Base-by-base conservation (phyloP, 805 yeast species). In the Spathaspora sp. region DNA sequence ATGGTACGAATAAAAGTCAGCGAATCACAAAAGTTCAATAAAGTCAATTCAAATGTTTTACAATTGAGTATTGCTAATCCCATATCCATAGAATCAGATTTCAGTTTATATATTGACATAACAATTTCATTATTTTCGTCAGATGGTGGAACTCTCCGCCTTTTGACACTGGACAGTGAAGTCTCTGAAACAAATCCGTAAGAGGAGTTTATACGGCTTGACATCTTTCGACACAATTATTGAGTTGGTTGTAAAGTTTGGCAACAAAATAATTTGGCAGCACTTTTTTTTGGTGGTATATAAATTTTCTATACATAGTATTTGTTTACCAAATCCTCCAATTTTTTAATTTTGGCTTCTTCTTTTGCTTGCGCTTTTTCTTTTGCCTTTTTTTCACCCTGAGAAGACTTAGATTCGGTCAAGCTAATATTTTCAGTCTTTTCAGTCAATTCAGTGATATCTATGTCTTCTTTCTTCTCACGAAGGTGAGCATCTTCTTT, bases 361-460 rank as follows among this genome's bases (percentile, higher is more conserved):
- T 46, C 23, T 29, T 31, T 39, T 11, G 38, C 42, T 29, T 45
- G 40, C 12, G 48, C 53, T 14, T 47, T 32, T 16, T 52, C 51
- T 14, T 57, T 58, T 20, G 40, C 50, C 17, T 46, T 49, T 6
- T 18, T 42, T 42, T 49, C 42, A 52, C 51, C 10, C 29, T 52
- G 6, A 35, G 40, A 35, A 14, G 40, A n/a, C 14, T 35, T n/a
- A 23, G 26, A 23, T 50, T 52, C n/a, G 49, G 51, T 19, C n/a
- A 42, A 23, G 17, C 17, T 23, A 23, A 23, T 44, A 35, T 44
- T 44, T 11, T 49, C 47, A 6, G 47, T 45, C 28, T 18, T 29
- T 31, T 47, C 44, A 38, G 42, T 32, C 38, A 44, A 47, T 14
- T 48, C 26, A 35, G 39, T 44, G 16, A 42, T 31, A 16, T 50